Conservation (phyloP, 208 protist species). For the Leishmania gerbilli region DNA sequence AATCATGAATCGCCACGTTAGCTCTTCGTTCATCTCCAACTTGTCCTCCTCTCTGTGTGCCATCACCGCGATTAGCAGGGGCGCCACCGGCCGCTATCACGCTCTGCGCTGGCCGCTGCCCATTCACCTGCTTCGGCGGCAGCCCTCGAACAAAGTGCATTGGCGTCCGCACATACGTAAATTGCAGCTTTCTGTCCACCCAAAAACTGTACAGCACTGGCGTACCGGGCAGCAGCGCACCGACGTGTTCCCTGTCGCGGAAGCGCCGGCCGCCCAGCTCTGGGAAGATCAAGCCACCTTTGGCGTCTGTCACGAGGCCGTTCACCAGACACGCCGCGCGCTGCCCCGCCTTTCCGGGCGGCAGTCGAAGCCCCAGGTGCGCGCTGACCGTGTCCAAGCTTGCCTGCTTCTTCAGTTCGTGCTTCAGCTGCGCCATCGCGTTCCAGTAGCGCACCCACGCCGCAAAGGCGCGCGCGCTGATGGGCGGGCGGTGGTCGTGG, state of each 20-base stretch:
- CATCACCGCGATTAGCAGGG: neutral
- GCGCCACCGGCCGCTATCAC: neutral
- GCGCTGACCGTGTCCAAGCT: slow-evolving; percentile 14
- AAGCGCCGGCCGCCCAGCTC: slow-evolving; percentile 18
- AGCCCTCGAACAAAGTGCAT: neutral
- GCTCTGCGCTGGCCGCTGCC: neutral
- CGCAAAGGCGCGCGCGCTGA: slow-evolving; percentile 13
- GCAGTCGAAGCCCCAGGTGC: slow-evolving; percentile 24
- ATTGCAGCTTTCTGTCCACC: neutral
- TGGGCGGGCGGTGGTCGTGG: slow-evolving; percentile 7
- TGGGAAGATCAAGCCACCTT: slow-evolving; percentile 23
- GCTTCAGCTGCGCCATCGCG: slow-evolving; percentile 18
- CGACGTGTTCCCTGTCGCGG: slow-evolving; percentile 1
- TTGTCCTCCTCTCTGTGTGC: neutral
- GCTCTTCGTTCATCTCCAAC: neutral
- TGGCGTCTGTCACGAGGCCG: slow-evolving; percentile 20
- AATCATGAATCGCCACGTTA: neutral
- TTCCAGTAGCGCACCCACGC: slow-evolving; percentile 33
- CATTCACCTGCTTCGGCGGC: neutral
- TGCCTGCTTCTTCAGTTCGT: slow-evolving; percentile 4
- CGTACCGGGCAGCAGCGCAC: slow-evolving; percentile 16
- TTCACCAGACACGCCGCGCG: slow-evolving; percentile 25
- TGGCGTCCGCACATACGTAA: neutral
- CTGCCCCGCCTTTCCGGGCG: neutral
- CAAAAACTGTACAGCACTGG: slow-evolving; percentile 11